phyloP scores from a whole-genome alignment of 805 yeast genomes.

The Debaryomyces tyrocola region DNA sequence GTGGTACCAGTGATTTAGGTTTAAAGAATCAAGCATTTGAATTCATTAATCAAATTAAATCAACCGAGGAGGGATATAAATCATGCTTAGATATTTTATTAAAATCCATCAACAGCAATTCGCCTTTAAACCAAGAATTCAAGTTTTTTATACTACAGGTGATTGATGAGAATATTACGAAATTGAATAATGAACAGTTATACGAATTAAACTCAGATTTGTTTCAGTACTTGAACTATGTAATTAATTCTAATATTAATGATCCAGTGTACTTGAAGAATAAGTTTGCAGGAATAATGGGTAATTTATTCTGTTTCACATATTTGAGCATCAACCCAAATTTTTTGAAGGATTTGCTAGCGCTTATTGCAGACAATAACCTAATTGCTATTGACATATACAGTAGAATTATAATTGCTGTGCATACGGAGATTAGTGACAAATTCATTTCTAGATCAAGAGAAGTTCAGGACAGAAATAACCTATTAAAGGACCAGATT shows the following conservation, averaged over 20 bases:
- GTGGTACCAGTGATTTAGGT: constrained; percentile 60
- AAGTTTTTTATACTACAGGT: constrained; percentile 72
- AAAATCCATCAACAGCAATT: constrained; percentile 11
- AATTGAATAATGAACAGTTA: constrained; percentile 46
- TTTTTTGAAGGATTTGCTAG: constrained; percentile 32
- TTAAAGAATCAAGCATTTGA: constrained; percentile 58
- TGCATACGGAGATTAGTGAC: constrained; percentile 93
- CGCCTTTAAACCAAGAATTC: constrained; percentile 48
- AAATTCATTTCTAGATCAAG: constrained; percentile 74
- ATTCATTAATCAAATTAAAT: constrained; percentile 53
- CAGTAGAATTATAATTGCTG: constrained; percentile 65
- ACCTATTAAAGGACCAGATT: constrained; percentile 75
- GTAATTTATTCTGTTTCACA: constrained; percentile 34
- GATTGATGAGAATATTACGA: constrained; percentile 54
- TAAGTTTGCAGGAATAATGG: constrained; percentile 35
- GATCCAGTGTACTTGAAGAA: constrained; percentile 37
- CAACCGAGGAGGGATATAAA: constrained; percentile 55
- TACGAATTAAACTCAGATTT: constrained; percentile 46
- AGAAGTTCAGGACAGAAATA: constrained; percentile 63
- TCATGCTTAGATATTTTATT: constrained; percentile 51
- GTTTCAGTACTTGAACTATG: constrained; percentile 42
- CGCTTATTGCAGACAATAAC: constrained; percentile 16
- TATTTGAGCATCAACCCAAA: constrained; percentile 32
- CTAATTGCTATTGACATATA: constrained; percentile 64
- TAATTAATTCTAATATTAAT: constrained; percentile 14